phyloP scores from a whole-genome alignment of 129 eudicot species.

The Pseudognaphalium luteoalbum region DNA sequence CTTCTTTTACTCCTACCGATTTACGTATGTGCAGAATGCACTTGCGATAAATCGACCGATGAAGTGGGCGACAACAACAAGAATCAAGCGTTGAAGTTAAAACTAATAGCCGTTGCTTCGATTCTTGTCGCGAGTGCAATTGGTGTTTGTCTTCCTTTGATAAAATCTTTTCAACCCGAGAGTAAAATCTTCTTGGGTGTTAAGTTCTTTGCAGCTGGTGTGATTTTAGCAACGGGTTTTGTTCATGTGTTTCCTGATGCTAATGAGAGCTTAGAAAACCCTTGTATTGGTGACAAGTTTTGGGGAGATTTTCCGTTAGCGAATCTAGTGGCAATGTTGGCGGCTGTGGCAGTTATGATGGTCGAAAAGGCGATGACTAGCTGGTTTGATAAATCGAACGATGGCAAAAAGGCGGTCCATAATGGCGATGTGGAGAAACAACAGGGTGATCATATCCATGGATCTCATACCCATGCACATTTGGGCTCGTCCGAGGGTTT shows the following conservation, averaged over 20 bases:
- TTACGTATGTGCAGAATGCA: slow-evolving; percentile 32
- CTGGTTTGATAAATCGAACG: slow-evolving; percentile 20
- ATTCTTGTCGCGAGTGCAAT: slow-evolving; percentile 37
- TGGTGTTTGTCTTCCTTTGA: slow-evolving; percentile 46
- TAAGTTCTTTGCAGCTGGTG: slow-evolving; percentile 54
- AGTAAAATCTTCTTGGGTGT: slow-evolving; percentile 31
- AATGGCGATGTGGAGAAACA: slow-evolving; percentile 26
- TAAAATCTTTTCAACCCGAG: slow-evolving; percentile 38
- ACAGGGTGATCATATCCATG: slow-evolving; percentile 27
- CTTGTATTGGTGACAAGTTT: slow-evolving; percentile 38
- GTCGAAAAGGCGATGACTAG: slow-evolving; percentile 34
- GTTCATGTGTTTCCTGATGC: slow-evolving; percentile 66
- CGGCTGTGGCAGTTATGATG: slow-evolving; percentile 45
- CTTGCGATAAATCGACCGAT: slow-evolving; percentile 11
- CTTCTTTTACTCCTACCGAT: slow-evolving; percentile 30
- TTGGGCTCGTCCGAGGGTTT: slow-evolving; percentile 9
- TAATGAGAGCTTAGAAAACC: slow-evolving; percentile 37
- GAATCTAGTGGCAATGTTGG: slow-evolving; percentile 47
- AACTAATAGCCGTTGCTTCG: slow-evolving; percentile 37
- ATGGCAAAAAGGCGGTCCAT: not conserved
- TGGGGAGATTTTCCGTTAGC: slow-evolving; percentile 51
- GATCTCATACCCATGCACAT: slow-evolving; percentile 39
- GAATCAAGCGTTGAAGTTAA: slow-evolving; percentile 28
- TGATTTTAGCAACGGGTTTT: slow-evolving; percentile 58
- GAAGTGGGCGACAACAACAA: slow-evolving; percentile 9